phyloP scores from a whole-genome alignment of 495 filamentous ascomycete genomes.

The Tuber melanosporum region DNA sequence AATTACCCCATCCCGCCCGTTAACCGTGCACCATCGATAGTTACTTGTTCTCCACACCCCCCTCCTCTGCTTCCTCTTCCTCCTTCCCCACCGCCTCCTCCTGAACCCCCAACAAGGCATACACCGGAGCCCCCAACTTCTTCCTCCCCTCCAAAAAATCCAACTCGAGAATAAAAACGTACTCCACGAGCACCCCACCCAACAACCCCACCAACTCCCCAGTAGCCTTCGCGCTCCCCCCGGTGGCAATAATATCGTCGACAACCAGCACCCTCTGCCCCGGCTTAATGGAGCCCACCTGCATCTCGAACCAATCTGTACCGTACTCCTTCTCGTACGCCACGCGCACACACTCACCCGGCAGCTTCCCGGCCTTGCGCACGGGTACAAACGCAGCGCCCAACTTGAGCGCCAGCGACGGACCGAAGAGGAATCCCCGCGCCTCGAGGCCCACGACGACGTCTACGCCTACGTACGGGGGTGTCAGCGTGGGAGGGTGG shows the following conservation, averaged over 20 bases:
- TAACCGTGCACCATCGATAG: background rate
- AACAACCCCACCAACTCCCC: slow-evolving; percentile 77
- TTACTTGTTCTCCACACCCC: background rate
- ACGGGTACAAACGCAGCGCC: slow-evolving; percentile 90
- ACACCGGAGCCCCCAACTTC: slow-evolving; percentile 77
- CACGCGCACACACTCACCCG: slow-evolving; percentile 76
- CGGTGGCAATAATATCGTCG: slow-evolving; percentile 97
- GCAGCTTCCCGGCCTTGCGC: slow-evolving; percentile 93
- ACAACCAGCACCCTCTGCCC: slow-evolving; percentile 88
- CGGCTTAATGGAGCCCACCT: slow-evolving; percentile 70
- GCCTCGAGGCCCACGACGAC: slow-evolving; percentile 90
- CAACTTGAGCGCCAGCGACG: slow-evolving; percentile 75
- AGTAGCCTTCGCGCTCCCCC: slow-evolving; percentile 84
- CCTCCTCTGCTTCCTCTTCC: background rate
- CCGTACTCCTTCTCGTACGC: slow-evolving; percentile 94
- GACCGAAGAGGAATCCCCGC: slow-evolving; percentile 92
- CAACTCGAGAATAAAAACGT: slow-evolving; percentile 93
- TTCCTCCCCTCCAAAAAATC: slow-evolving; percentile 87
- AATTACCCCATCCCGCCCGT: background rate
- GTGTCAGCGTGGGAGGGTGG: slow-evolving; percentile 46
- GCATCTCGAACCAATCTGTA: slow-evolving; percentile 93
- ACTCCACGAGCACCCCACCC: slow-evolving; percentile 76
- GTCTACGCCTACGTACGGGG: slow-evolving; percentile 60
- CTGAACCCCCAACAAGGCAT: slow-evolving; percentile 61
- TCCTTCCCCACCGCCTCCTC: slow-evolving; percentile 21